These are phyloP conservation scores for Xylariales sp. DNA, from an alignment of 2,329 filamentous ascomycete genomes.

Conservation along the genomic window DNA sequence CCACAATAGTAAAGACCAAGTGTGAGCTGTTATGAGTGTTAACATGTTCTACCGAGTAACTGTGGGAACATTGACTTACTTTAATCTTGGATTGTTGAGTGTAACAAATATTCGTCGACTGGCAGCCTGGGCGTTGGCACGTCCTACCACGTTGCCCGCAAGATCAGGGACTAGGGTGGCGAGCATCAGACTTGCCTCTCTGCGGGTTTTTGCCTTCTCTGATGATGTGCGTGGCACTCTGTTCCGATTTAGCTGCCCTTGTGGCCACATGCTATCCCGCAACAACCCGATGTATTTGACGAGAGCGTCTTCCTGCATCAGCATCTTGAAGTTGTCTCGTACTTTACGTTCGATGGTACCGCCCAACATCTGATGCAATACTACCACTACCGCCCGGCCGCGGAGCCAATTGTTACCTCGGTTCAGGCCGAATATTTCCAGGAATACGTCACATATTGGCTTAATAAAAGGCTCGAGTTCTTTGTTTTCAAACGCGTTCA, in stretches of 20 bases:
- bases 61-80: conserved; percentile 67
- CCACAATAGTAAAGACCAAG: conserved; percentile 75
- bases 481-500: conserved; percentile 90
- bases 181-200: conserved; percentile 89
- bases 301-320: conserved; percentile 82
- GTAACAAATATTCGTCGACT: conserved; percentile 90
- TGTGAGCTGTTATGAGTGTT: conserved; percentile 66
- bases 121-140: conserved; percentile 89
- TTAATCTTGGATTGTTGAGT: conserved; percentile 89
- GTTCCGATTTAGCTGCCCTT: conserved; percentile 65
- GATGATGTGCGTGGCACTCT: conserved; percentile 69
- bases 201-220: conserved; percentile 83
- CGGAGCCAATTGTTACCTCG: conserved; percentile 97
- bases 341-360: conserved; percentile 97
- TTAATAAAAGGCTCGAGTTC: conserved; percentile 97
- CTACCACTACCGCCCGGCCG: conserved; percentile 93
- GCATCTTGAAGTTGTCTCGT: conserved; percentile 79
- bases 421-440: conserved; percentile 95
- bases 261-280: conserved; percentile 85
- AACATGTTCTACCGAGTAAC: conserved; percentile 22
- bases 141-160: conserved; percentile 91
- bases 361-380: conserved; percentile 93
- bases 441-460: conserved; percentile 96
- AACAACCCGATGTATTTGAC: conserved; percentile 79
- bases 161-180: conserved; percentile 91